These are phyloP conservation scores for Artemisia annua DNA, from an alignment of 129 eudicot species.

Conservation along the genomic window DNA sequence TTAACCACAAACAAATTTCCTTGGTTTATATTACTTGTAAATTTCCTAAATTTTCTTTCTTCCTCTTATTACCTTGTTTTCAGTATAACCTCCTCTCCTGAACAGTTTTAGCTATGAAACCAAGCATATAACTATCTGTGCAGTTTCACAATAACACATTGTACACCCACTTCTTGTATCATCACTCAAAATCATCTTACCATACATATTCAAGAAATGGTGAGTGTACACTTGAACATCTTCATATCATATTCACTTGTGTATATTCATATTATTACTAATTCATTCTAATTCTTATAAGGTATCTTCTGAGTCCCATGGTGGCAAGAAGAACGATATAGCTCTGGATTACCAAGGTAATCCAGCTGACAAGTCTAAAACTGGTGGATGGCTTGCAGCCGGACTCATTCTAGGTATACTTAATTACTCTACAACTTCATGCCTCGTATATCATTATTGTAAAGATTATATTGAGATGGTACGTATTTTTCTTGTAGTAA, in stretches of 20 bases:
- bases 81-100: conserved; percentile 19
- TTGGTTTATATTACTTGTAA: conserved; percentile 7
- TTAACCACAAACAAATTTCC: conserved; percentile 13
- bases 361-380: conserved; percentile 65
- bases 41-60: conserved; percentile 17
- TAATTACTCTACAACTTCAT: neutral
- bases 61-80: conserved; percentile 18
- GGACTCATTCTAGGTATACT: conserved; percentile 86
- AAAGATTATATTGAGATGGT: neutral
- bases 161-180: neutral
- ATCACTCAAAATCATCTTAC: conserved; percentile 11
- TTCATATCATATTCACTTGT: neutral
- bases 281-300: conserved; percentile 25
- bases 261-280: neutral
- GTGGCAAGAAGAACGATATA: conserved; percentile 25
- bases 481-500: conserved; percentile 29
- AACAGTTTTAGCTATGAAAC: conserved; percentile 7
- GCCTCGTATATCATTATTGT: neutral
- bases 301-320: conserved; percentile 45
- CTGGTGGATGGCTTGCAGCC: conserved; percentile 95
- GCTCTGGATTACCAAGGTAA: conserved; percentile 62
- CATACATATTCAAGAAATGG: neutral
- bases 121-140: conserved; percentile 1
- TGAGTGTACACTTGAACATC: neutral
- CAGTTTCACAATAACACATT: neutral